Evolutionary conservation across 495 filamentous ascomycete genomes (phyloP).

Genomic region (Eremomyces bilateralis): DNA sequence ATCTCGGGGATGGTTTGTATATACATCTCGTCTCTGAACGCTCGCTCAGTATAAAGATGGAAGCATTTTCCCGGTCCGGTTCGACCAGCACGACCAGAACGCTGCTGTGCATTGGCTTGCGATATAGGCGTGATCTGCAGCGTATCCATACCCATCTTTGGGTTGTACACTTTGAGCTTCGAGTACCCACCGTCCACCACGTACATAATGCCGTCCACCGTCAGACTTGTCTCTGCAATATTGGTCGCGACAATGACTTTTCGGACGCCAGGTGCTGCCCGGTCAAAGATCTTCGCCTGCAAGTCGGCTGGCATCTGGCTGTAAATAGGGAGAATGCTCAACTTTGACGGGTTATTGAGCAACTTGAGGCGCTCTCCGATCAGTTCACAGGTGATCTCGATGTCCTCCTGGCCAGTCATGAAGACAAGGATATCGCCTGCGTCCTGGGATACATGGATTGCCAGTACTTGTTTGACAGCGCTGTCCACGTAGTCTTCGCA

Average conservation of each 20-base stretch:
- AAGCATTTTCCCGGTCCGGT: slow-evolving; percentile 94
- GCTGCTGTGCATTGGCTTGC: slow-evolving; percentile 84
- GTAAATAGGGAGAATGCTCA: slow-evolving; percentile 94
- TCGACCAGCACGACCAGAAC: slow-evolving; percentile 81
- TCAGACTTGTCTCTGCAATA: slow-evolving; percentile 94
- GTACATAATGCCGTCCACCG: slow-evolving; percentile 98
- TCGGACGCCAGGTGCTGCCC: slow-evolving; percentile 68
- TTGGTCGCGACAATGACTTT: slow-evolving; percentile 99
- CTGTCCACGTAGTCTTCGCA: slow-evolving; percentile 97
- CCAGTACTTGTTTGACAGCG: slow-evolving; percentile 86
- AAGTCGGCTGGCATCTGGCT: slow-evolving; percentile 98
- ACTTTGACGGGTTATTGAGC: slow-evolving; percentile 83
- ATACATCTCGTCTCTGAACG: slow-evolving; percentile 92
- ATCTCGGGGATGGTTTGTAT: slow-evolving; percentile 97
- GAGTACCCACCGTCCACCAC: slow-evolving; percentile 93
- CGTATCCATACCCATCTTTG: slow-evolving; percentile 97
- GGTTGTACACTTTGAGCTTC: slow-evolving; percentile 97
- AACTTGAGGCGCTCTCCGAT: slow-evolving; percentile 73
- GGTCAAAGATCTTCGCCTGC: slow-evolving; percentile 94
- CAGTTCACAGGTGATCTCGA: slow-evolving; percentile 87
- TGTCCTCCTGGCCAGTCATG: slow-evolving; percentile 99
- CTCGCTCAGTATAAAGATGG: slow-evolving; percentile 81
- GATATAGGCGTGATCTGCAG: slow-evolving; percentile 96
- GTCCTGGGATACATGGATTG: slow-evolving; percentile 90
- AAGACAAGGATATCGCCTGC: slow-evolving; percentile 91